phyloP scores from a whole-genome alignment of 116 monocot genomes.

The Phalaenopsis hybrid region DNA sequence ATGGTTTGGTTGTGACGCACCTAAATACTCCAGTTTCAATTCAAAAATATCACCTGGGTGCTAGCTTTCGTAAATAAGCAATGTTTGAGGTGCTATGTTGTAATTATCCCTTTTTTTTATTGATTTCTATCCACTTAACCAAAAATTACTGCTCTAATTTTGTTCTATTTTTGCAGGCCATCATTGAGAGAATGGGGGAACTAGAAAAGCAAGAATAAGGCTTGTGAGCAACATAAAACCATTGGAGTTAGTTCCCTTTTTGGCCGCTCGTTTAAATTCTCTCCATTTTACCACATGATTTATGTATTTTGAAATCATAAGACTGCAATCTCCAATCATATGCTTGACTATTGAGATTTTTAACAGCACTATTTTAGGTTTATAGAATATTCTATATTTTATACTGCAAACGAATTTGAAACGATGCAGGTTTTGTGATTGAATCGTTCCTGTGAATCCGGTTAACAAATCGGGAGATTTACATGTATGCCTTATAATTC shows the following conservation, averaged over 20 bases:
- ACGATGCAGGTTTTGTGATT: background rate
- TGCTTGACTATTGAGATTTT: background rate
- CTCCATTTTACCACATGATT: background rate
- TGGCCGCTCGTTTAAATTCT: no score
- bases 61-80: no score
- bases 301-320: background rate
- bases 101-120: background rate
- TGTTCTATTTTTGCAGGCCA: constrained; percentile 31
- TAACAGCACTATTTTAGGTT: background rate
- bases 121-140: background rate
- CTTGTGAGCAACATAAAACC: background rate
- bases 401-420: background rate
- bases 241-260: background rate
- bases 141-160: background rate
- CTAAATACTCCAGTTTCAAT: no score
- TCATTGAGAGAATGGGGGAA: constrained; percentile 59
- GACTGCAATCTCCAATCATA: no score
- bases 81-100: no score
- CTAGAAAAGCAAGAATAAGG: constrained; percentile 48
- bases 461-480: no score
- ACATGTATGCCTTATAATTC: no score
- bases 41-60: no score
- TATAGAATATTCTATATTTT: background rate
- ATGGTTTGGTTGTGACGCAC: no score
- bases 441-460: background rate